Percentiles rank a stretch among this genome's conserved stretches.
Evolutionary conservation across 2,329 filamentous ascomycete species (phyloP).

Genomic region (Venturia aucupariae): DNA sequence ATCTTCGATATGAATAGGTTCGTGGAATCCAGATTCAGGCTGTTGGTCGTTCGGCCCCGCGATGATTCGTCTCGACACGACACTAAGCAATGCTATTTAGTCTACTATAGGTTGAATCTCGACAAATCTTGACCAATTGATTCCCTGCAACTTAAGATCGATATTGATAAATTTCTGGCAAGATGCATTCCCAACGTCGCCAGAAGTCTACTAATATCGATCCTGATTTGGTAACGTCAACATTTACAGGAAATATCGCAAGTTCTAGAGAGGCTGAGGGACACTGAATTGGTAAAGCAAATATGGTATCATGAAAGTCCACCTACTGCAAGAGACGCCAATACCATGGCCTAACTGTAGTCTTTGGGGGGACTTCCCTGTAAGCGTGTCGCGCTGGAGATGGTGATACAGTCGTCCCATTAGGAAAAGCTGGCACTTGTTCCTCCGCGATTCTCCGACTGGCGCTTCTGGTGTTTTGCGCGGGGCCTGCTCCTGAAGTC

Average conservation of each 20-base stretch:
- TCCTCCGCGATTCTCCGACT: background rate
- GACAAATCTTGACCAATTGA: no score
- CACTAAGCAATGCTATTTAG: background rate
- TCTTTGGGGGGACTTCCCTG: background rate
- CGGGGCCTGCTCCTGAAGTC: background rate
- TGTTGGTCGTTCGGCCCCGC: background rate
- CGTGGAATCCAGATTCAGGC: background rate
- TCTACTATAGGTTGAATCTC: background rate
- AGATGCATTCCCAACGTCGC: no score
- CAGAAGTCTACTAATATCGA: no score
- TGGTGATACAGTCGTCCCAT: background rate
- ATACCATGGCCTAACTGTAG: background rate
- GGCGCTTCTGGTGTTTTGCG: background rate
- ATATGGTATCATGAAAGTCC: background rate
- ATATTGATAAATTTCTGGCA: no score
- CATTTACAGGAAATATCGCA: no score
- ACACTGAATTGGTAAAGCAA: no score
- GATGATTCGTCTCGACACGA: background rate
- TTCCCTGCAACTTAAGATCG: no score
- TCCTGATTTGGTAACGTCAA: no score
- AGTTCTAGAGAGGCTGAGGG: no score
- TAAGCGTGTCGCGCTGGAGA: background rate
- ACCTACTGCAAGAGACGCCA: background rate
- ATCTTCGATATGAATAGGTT: background rate
- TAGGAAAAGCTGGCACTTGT: background rate